Evolutionary conservation across 1,139 yeast species (phyloP).

Genomic region (Tardiomyces digboiensis): DNA sequence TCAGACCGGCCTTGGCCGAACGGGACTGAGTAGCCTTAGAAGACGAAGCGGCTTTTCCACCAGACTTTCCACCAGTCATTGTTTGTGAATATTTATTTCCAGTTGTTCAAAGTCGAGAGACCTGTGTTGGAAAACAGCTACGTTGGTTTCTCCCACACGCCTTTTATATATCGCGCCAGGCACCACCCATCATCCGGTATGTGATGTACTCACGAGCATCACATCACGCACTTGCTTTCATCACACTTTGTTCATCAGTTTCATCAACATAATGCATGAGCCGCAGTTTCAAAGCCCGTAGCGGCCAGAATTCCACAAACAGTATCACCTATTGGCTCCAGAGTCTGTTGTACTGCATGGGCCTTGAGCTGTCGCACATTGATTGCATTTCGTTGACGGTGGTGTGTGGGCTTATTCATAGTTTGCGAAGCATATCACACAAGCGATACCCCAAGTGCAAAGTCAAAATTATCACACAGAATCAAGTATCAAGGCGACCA

Average conservation of each 20-base stretch:
- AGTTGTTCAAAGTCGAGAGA: constrained; percentile 1
- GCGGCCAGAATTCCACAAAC: too few relatives aligned
- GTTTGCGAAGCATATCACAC: too few relatives aligned
- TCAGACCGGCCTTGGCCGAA: constrained; percentile 97
- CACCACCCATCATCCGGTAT: background rate
- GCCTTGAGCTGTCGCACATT: too few relatives aligned
- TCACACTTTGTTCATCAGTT: background rate
- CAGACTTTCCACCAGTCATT: constrained; percentile 97
- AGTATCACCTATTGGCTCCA: too few relatives aligned
- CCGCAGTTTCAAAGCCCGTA: too few relatives aligned
- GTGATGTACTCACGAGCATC: background rate
- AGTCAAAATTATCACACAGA: too few relatives aligned
- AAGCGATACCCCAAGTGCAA: too few relatives aligned
- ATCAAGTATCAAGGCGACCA: too few relatives aligned
- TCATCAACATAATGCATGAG: background rate
- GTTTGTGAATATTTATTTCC: constrained; percentile 14
- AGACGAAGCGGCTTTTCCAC: constrained; percentile 87
- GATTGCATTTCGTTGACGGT: too few relatives aligned
- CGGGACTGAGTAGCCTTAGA: constrained; percentile 96
- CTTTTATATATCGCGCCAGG: background rate
- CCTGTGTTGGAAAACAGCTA: background rate
- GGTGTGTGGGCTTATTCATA: too few relatives aligned
- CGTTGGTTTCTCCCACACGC: background rate
- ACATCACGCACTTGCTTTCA: background rate
- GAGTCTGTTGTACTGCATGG: too few relatives aligned